phyloP scores from a whole-genome alignment of 495 filamentous ascomycete genomes.

The Ramalina intermedia region DNA sequence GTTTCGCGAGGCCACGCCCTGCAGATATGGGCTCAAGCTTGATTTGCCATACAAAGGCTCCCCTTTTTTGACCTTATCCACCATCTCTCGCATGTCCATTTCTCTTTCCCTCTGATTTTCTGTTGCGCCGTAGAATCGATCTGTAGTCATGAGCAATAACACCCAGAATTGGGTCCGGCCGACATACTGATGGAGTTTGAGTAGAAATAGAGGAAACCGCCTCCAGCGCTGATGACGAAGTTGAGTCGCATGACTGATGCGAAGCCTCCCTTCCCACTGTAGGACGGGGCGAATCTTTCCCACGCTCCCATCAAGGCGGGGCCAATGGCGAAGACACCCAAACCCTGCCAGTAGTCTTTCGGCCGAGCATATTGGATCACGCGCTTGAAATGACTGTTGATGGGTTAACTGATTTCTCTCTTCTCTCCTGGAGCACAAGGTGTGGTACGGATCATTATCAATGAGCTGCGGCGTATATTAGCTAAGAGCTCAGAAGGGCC shows the following conservation, averaged over 20 bases:
- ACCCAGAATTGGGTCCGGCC: neutral
- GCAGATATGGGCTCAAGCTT: conserved; percentile 65
- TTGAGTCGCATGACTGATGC: conserved; percentile 67
- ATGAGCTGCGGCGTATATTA: conserved; percentile 56
- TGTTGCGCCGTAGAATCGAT: conserved; percentile 85
- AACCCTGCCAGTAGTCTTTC: conserved; percentile 63
- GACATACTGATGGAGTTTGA: conserved; percentile 39
- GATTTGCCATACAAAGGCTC: conserved; percentile 82
- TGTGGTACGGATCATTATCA: conserved; percentile 85
- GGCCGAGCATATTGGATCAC: conserved; percentile 74
- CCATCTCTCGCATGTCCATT: conserved; percentile 98
- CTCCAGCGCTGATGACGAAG: conserved; percentile 51
- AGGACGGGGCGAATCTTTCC: conserved; percentile 72
- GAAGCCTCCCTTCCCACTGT: conserved; percentile 66
- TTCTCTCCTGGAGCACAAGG: conserved; percentile 7
- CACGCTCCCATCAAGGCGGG: conserved; percentile 59
- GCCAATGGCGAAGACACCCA: conserved; percentile 46
- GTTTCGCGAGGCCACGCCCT: conserved; percentile 85
- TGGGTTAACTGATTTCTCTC: conserved; percentile 13
- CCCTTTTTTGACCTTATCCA: conserved; percentile 78
- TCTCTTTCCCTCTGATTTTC: conserved; percentile 87
- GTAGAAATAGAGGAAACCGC: conserved; percentile 70
- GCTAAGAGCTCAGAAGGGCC: neutral
- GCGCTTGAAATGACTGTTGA: conserved; percentile 70
- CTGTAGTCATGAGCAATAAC: conserved; percentile 20